Evolutionary conservation across 805 yeast genomes (phyloP).

Genomic region (Brettanomyces anomalus): DNA sequence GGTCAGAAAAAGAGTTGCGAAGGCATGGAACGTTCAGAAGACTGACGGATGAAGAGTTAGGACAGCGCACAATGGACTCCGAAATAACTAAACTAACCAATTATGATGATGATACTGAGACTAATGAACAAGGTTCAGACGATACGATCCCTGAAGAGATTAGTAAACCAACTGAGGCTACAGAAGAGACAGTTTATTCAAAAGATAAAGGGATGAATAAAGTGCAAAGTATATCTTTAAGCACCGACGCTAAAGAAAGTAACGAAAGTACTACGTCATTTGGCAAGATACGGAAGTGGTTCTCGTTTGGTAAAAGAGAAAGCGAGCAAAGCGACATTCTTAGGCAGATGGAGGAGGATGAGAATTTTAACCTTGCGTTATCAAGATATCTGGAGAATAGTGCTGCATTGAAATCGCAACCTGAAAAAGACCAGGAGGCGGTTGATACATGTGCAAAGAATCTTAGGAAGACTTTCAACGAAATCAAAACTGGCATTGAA

Average conservation of each 20-base stretch:
- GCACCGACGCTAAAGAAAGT: constrained; percentile 2
- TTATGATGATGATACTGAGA: neutral
- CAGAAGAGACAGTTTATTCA: neutral
- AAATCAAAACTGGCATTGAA: constrained; percentile 39
- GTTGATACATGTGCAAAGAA: constrained; percentile 38
- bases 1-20: constrained; percentile 4
- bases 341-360: constrained; percentile 20
- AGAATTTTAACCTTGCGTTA: constrained; percentile 50
- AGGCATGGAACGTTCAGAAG: neutral
- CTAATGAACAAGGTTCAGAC: constrained; percentile 5
- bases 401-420: constrained; percentile 39
- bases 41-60: too few species aligned
- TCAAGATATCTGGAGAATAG: constrained; percentile 51
- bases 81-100: too few species aligned
- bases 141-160: neutral
- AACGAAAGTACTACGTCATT: neutral
- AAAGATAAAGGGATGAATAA: too few species aligned
- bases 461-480: constrained; percentile 35
- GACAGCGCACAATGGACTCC: too few species aligned
- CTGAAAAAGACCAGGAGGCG: constrained; percentile 43
- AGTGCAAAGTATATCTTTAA: neutral
- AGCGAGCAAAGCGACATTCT: constrained; percentile 10
- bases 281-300: constrained; percentile 17
- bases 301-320: constrained; percentile 18
- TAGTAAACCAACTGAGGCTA: too few species aligned